Evolutionary conservation across 805 yeast genomes (phyloP), one percentile per base, ranked within the genome.

Genomic region (Yamadazyma tumulicola): DNA sequence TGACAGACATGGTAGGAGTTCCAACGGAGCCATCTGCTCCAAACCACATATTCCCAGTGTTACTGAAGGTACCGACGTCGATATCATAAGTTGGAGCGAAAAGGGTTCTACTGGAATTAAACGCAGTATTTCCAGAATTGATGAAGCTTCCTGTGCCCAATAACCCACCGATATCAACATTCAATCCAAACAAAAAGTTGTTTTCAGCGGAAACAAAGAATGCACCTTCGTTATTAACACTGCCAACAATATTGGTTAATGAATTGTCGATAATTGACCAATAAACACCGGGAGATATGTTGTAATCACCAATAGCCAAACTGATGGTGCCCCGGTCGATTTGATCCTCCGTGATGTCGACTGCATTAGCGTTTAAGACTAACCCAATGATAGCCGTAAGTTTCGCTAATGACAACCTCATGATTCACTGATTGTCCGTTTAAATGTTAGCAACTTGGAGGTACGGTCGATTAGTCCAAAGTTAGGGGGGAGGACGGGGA

Each of bases 241-340:
- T 17, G 15, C 54, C 53, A 12, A 29, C 15, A 19, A 50, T 35
- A 13, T 32, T 11, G 6, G 45, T 26, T 7, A 38, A 7, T 5
- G 49, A 41, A 29, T 49, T 51, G 31, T 52, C 43, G 24, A 55
- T 43, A 19, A 57, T 52, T 11, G 62, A 54, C 47, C 52, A 57
- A 31, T 45, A 51, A 3, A 43, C 58, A 20, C 52, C 56, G 3
- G 44, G 23, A 10, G n/a, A 36, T 25, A 24, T 55, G 12, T 32
- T 8, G 18, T 54, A 22, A 17, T 35, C 28, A 5, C 17, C 29
- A 26, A 26, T 7, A 11, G 15, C 19, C 7, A 26, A 13, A 26
- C 8, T 26, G 11, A 55, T 29, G 12, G 49, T 38, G 12, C 52
- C 54, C 4, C 32, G 16, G 12, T 29, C 34, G n/a, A 54, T 42